These are phyloP conservation scores for Tetrastigma voinierianum DNA, from an alignment of 164 flowering plant genomes.

Conservation along the genomic window DNA sequence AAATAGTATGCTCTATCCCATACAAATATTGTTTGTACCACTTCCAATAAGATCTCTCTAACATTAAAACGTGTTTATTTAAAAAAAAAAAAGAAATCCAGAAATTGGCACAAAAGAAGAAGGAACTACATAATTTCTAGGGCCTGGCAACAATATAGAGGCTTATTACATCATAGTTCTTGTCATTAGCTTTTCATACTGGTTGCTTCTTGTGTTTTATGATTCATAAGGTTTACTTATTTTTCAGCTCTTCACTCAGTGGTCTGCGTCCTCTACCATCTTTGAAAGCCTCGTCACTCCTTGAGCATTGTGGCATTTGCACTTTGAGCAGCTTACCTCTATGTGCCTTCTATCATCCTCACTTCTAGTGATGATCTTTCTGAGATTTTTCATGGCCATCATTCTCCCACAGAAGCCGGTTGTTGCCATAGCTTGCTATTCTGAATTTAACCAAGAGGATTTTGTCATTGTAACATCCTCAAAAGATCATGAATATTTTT, in stretches of 20 bases:
- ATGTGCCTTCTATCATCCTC: background rate
- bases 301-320: constrained; percentile 97
- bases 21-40: too few species aligned
- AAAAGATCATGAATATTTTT: constrained; percentile 94
- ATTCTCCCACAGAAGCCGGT: constrained; percentile 67
- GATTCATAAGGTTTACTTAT: background rate
- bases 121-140: constrained; percentile 80
- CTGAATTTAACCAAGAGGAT: constrained; percentile 98
- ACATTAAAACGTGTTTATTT: too few species aligned
- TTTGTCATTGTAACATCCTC: constrained; percentile 97
- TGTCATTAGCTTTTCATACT: background rate
- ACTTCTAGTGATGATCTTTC: constrained; percentile 1
- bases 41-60: too few species aligned
- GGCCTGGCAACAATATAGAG: constrained; percentile 86
- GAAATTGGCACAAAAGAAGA: constrained; percentile 98
- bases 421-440: constrained; percentile 94
- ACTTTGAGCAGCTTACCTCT: constrained; percentile 72
- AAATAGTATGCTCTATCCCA: too few species aligned
- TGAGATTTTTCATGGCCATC: constrained; percentile 1
- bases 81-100: too few species aligned
- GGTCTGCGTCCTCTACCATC: constrained; percentile 96
- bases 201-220: background rate
- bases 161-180: constrained; percentile 56
- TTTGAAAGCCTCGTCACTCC: constrained; percentile 99
- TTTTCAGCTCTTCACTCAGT: constrained; percentile 22